These are phyloP conservation scores for Pisolithus tinctorius DNA, from an alignment of 768 basidiomycete genomes.

Conservation along the genomic window DNA sequence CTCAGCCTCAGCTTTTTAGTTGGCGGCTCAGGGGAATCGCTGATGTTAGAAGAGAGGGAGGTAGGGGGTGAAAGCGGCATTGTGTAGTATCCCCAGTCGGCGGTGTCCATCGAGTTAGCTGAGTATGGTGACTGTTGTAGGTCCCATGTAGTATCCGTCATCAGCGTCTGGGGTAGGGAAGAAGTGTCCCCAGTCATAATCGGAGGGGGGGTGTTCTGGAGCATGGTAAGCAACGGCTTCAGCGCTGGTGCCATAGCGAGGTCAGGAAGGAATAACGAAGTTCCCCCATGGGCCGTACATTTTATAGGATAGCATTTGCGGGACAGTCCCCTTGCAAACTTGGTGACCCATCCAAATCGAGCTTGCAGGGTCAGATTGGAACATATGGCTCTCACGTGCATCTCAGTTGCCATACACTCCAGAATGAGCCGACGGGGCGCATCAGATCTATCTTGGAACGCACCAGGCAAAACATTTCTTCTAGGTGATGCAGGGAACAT, in stretches of 20 bases:
- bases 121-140: constrained; percentile 32
- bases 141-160: constrained; percentile 44
- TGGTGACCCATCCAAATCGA: constrained; percentile 22
- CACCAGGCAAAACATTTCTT: constrained; percentile 9
- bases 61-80: constrained; percentile 43
- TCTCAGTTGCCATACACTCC: constrained; percentile 22
- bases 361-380: constrained; percentile 25
- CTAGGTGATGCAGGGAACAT: background rate
- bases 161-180: constrained; percentile 46
- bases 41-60: constrained; percentile 37
- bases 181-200: constrained; percentile 53
- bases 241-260: constrained; percentile 5
- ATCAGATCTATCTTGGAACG: constrained; percentile 21
- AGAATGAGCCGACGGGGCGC: constrained; percentile 11
- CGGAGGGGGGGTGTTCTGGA: constrained; percentile 36
- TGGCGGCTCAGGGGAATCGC: constrained; percentile 41
- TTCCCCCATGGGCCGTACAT: constrained; percentile 11
- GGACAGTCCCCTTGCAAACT: background rate
- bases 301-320: background rate
- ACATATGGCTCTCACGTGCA: constrained; percentile 26
- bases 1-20: constrained; percentile 47
- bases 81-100: constrained; percentile 44
- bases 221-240: constrained; percentile 9
- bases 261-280: constrained; percentile 14
- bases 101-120: constrained; percentile 27